Percentiles rank a stretch among this genome's conserved stretches.
These are phyloP conservation scores for Hypholoma fasciculare DNA, from an alignment of 768 basidiomycete species.

Conservation along the genomic window DNA sequence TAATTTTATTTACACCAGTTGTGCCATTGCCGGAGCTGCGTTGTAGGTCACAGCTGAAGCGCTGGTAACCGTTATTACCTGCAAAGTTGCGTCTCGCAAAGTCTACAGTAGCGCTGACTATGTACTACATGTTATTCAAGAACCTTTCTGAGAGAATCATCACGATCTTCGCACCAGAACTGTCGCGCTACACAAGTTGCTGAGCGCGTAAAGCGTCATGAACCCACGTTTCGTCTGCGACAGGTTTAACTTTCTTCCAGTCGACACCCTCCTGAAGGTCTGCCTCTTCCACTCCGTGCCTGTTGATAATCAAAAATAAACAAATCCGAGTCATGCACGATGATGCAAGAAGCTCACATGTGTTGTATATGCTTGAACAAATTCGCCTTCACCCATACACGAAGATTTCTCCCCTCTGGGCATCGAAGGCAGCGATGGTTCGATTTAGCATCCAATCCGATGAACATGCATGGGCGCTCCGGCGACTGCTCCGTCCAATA, in stretches of 20 bases:
- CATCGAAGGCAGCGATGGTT: slow-evolving; percentile 1
- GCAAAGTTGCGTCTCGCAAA: too few species aligned
- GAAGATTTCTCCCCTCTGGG: not conserved
- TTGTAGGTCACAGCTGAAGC: too few species aligned
- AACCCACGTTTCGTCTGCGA: not conserved
- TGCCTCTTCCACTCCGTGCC: not conserved
- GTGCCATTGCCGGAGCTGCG: too few species aligned
- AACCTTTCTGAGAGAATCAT: not conserved
- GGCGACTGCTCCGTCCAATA: not conserved
- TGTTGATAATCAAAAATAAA: not conserved
- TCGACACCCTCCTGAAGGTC: not conserved
- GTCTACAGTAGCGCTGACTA: too few species aligned
- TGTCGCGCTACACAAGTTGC: not conserved
- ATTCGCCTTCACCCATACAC: not conserved
- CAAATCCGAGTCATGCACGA: not conserved
- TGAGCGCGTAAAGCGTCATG: not conserved
- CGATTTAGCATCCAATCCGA: not conserved
- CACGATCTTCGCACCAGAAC: not conserved
- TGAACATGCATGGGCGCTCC: not conserved
- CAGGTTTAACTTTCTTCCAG: not conserved
- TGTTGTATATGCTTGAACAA: not conserved
- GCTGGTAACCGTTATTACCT: too few species aligned
- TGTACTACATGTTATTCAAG: too few species aligned
- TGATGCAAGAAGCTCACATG: not conserved
- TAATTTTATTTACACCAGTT: too few species aligned